Percentiles rank a stretch among this genome's conserved stretches.
These are phyloP conservation scores for Citrullus colocynthis DNA, from an alignment of 306 rosid species.

Conservation along the genomic window DNA sequence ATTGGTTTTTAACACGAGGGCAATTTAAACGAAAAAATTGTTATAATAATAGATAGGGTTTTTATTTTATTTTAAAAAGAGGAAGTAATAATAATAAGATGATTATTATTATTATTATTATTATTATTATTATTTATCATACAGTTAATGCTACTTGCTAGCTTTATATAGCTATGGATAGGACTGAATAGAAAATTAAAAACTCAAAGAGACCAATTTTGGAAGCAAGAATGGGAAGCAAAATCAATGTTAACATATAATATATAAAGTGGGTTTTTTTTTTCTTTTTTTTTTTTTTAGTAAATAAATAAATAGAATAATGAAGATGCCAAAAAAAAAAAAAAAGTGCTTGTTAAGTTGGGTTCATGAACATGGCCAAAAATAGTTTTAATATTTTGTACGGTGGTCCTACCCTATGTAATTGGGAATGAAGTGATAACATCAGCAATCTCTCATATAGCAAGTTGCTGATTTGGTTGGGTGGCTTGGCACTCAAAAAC, in stretches of 20 bases:
- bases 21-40: not conserved
- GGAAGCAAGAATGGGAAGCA: not conserved
- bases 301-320: not conserved
- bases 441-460: not conserved
- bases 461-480: not conserved
- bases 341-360: not conserved
- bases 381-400: not conserved
- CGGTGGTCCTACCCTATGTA: not conserved
- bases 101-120: too few species aligned
- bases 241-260: not conserved
- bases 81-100: too few species aligned
- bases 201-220: not conserved
- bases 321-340: not conserved
- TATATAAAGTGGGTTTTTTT: not conserved
- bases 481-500: not conserved
- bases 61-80: not conserved
- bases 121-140: not conserved
- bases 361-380: conserved; percentile 4
- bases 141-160: not conserved
- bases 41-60: not conserved
- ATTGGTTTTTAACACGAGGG: not conserved
- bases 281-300: not conserved
- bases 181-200: not conserved
- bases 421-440: not conserved
- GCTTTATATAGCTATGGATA: not conserved